A percentile compares a stretch with the other conserved stretches of the same genome.
phyloP scores from a whole-genome alignment of 345 rosid genomes.

The Xanthoceras sorbifolium region DNA sequence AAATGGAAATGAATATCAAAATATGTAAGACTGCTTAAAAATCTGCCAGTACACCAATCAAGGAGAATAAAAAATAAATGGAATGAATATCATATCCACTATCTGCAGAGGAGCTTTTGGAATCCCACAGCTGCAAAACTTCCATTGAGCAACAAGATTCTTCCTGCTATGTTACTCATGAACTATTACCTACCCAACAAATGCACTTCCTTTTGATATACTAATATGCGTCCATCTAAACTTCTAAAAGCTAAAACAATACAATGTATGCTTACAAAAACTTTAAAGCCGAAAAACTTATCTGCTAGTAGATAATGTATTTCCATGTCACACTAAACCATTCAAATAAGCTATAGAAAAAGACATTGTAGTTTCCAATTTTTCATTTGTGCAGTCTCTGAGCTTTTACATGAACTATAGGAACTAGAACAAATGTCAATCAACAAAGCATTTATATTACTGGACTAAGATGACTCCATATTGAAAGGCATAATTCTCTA shows the following conservation, averaged over 20 bases:
- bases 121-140: background rate
- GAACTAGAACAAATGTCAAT: background rate
- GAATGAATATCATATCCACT: background rate
- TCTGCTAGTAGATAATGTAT: background rate
- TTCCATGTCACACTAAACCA: background rate
- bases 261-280: background rate
- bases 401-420: background rate
- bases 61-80: background rate
- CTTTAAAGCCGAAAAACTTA: background rate
- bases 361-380: background rate
- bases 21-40: background rate
- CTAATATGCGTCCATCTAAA: background rate
- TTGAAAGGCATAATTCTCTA: background rate
- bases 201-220: background rate
- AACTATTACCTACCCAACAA: background rate
- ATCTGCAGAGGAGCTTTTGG: background rate
- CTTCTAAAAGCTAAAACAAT: conserved; percentile 4
- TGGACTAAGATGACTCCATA: background rate
- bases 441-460: background rate
- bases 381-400: background rate
- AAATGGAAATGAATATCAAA: conserved; percentile 17
- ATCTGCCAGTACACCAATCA: conserved; percentile 3
- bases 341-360: background rate
- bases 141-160: background rate
- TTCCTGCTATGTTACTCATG: background rate